Evolutionary conservation across 179 eudicot genomes (phyloP).

Genomic region (Carnegiea gigantea): DNA sequence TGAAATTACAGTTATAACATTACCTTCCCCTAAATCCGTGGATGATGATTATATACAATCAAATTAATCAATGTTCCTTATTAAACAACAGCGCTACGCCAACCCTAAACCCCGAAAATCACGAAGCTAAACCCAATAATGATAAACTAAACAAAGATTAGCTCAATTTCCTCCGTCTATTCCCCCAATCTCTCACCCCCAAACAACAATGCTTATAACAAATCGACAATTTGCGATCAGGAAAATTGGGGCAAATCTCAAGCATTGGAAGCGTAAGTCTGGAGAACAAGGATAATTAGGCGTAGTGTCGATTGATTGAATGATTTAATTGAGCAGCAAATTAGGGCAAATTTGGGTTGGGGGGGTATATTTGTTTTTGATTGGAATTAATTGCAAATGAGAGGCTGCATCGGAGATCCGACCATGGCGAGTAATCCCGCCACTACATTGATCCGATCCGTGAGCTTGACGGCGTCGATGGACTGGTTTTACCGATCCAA

Average conservation of each 20-base stretch:
- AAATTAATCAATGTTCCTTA: neutral
- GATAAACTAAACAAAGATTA: neutral
- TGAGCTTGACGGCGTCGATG: constrained; percentile 62
- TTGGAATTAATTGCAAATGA: neutral
- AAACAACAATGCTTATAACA: constrained; percentile 3
- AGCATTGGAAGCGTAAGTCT: neutral
- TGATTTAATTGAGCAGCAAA: neutral
- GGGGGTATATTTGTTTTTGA: neutral
- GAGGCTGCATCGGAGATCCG: neutral
- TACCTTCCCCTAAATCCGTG: constrained; percentile 12
- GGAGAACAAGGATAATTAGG: neutral
- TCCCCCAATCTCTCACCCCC: neutral
- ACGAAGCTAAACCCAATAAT: neutral
- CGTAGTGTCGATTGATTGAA: neutral
- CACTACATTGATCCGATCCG: neutral
- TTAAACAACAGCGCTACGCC: neutral
- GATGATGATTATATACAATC: neutral
- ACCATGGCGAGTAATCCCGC: constrained; percentile 9
- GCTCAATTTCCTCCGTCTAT: neutral
- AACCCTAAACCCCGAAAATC: constrained; percentile 6
- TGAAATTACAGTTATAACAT: too few species aligned
- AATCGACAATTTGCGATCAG: neutral
- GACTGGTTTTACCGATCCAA: constrained; percentile 56
- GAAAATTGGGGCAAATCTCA: neutral
- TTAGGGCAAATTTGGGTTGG: neutral